Evolutionary conservation across 169 alveolate species (phyloP).

Genomic region (Cystoisospora suis): DNA sequence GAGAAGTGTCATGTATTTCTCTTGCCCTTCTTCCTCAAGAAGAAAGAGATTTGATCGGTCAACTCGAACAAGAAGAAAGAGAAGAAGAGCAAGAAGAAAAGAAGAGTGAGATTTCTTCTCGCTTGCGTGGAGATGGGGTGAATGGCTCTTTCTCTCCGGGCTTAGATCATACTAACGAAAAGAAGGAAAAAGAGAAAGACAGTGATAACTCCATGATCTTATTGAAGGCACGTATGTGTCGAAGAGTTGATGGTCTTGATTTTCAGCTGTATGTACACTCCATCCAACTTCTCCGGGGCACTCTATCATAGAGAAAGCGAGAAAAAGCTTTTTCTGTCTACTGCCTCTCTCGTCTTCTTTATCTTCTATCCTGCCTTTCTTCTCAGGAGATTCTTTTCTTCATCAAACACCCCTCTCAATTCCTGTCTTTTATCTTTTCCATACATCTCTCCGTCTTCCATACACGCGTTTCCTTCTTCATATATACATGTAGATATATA

Average conservation of each 20-base stretch:
- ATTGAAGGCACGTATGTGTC: slow-evolving; percentile 3
- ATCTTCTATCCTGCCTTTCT: too few species aligned
- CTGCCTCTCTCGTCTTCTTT: too few species aligned
- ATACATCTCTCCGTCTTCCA: too few species aligned
- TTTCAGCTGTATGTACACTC: background rate
- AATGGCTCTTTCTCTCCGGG: background rate
- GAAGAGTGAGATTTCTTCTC: too few species aligned
- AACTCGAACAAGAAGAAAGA: background rate
- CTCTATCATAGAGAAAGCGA: too few species aligned
- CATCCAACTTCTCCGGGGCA: background rate
- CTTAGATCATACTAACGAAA: background rate
- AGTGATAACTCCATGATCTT: background rate
- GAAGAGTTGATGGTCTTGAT: background rate
- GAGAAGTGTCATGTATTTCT: background rate
- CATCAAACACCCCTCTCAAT: too few species aligned
- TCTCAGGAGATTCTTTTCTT: too few species aligned
- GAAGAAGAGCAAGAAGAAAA: background rate
- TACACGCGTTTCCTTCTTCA: too few species aligned
- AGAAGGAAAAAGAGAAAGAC: background rate
- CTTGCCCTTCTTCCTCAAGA: background rate
- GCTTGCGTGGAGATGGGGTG: too few species aligned
- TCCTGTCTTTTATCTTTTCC: too few species aligned
- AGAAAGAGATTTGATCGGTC: background rate
- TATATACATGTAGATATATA: too few species aligned
- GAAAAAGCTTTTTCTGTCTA: too few species aligned